These are phyloP conservation scores for Alternaria sp. DNA, from an alignment of 2,329 filamentous ascomycete genomes.

Conservation along the genomic window DNA sequence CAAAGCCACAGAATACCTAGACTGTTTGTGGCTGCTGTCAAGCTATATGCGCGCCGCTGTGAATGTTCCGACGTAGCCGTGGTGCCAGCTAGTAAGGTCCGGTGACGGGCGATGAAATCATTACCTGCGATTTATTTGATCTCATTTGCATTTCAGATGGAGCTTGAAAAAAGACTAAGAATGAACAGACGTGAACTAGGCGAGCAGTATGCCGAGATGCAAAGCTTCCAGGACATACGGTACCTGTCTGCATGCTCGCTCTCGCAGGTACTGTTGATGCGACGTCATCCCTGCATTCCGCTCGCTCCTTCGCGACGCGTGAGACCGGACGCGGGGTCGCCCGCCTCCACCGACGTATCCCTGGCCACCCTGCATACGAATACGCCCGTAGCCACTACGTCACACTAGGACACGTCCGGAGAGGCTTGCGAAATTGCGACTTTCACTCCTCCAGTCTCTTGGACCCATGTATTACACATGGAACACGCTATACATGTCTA, in stretches of 20 bases:
- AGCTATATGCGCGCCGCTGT: constrained; percentile 6
- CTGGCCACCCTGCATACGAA: constrained; percentile 7
- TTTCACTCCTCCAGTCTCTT: neutral
- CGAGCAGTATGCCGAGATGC: neutral
- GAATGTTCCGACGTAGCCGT: constrained; percentile 26
- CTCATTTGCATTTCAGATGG: neutral
- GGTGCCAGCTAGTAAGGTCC: constrained; percentile 19
- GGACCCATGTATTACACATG: neutral
- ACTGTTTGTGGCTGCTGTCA: neutral
- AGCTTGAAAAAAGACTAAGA: neutral
- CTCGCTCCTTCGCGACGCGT: constrained; percentile 12
- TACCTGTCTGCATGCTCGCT: neutral
- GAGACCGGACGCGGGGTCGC: constrained; percentile 19
- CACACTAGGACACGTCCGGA: constrained; percentile 11
- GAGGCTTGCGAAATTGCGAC: constrained; percentile 15
- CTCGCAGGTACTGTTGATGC: constrained; percentile 15
- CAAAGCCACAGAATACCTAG: neutral
- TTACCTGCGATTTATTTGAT: constrained; percentile 2
- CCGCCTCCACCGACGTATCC: constrained; percentile 11
- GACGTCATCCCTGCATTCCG: constrained; percentile 26
- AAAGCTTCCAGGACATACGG: constrained; percentile 8
- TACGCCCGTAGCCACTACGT: constrained; percentile 10
- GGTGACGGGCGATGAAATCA: constrained; percentile 30
- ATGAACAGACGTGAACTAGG: neutral
- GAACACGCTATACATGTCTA: neutral